phyloP scores from a whole-genome alignment of 2,329 filamentous ascomycete genomes.

The Geosmithia putterillii region DNA sequence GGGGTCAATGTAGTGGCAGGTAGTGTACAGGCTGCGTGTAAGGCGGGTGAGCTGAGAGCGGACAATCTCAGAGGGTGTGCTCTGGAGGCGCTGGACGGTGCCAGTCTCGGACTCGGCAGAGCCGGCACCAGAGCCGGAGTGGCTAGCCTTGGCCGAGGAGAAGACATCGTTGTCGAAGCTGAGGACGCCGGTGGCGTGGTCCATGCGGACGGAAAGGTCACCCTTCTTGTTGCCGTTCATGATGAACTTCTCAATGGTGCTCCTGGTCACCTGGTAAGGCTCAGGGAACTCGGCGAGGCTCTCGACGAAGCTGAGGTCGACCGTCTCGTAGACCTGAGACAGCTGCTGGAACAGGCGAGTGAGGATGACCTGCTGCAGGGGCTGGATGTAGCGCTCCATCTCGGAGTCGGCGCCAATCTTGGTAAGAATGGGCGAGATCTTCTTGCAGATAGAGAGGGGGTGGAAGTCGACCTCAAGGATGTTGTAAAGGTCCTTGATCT shows the following conservation, averaged over 20 bases:
- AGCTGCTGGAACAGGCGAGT: conserved; percentile 98
- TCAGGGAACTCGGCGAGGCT: conserved; percentile 91
- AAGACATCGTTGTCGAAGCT: conserved; percentile 98
- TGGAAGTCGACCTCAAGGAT: conserved; percentile 99
- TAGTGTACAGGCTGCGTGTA: conserved; percentile 81
- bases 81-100: conserved; percentile 89
- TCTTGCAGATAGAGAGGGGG: conserved; percentile 95
- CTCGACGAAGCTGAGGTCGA: conserved; percentile 87
- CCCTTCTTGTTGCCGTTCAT: conserved; percentile 99
- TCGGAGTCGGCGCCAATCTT: conserved; percentile 89
- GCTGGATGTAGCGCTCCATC: conserved; percentile 94
- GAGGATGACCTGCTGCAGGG: conserved; percentile 95
- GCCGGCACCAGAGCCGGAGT: conserved; percentile 71
- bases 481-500: conserved; percentile 95
- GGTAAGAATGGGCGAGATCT: conserved; percentile 90
- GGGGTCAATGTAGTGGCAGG: conserved; percentile 92
- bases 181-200: conserved; percentile 87
- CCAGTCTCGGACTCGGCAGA: conserved; percentile 78
- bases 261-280: conserved; percentile 81
- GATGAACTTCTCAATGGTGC: conserved; percentile 98
- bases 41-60: conserved; percentile 87
- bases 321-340: conserved; percentile 97
- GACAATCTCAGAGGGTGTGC: conserved; percentile 94
- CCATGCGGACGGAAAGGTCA: conserved; percentile 88
- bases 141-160: conserved; percentile 86